Evolutionary conservation across 192 early-diverging fungal genomes (phyloP), one percentile per base, ranked within the genome.

Genomic region (Nowakowskiella sp.): DNA sequence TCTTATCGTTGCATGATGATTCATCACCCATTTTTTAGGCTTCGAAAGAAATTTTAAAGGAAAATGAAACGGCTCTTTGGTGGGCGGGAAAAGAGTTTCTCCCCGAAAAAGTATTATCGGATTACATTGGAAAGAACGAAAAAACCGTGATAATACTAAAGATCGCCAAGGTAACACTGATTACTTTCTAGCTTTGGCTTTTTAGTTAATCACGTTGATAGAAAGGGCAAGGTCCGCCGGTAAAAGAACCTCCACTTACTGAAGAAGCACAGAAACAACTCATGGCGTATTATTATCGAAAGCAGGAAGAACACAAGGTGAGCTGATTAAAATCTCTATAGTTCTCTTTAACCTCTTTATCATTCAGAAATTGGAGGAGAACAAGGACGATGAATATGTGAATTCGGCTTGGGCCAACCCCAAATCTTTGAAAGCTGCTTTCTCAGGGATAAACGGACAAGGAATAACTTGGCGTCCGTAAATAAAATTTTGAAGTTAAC

Each of bases 201-300:
- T 10, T 22, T 10, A 9, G 9, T 9, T 13, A 9, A 16, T 21
- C 46, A 33, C 9, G 23, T 56, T 16, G 31, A 22, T 48, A 73
- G 68, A 70, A 61, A 31, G 68, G 68, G 23, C 70, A 68, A 49
- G 77, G 77, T 1, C 58, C 73, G n/a, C 80, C 80, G 6, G 36
- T 74, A 9, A 64, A 71, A 25, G 80, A 82, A 53, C 33, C 74
- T 5, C 68, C 74, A 2, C 4, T 82, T 10, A 45, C 28, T 55
- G 80, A 77, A 55, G 53, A 71, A 31, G 52, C 43, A 31, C 76
- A 77, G 55, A 80, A 70, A 60, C 61, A 80, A 25, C 57, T 82
- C 65, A 79, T 80, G 74, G 76, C 74, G 24, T 80, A 71, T 52
- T 82, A 77, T 47, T 76, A 77, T 65, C 59, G 61, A n/a, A 82